These are phyloP conservation scores for Wickerhamiella siamensis DNA, from an alignment of 805 yeast genomes.

Conservation along the genomic window DNA sequence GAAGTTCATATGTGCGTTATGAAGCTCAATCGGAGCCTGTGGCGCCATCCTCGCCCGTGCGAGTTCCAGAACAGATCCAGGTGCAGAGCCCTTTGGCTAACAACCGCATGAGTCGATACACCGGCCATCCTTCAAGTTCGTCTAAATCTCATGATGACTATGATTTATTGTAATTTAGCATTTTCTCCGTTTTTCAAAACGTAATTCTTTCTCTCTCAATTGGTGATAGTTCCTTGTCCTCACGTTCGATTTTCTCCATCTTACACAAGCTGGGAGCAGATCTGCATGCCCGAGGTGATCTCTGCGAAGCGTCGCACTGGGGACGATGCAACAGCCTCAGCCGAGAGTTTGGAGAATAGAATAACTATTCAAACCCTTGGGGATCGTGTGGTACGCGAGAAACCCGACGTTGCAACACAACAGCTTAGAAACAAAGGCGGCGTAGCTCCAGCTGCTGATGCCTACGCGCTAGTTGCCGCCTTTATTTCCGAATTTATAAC, in stretches of 20 bases:
- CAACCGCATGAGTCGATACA: not conserved
- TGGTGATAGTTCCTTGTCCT: no score
- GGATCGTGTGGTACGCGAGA: conserved; percentile 23
- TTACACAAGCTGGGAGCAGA: no score
- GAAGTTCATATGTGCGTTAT: not conserved
- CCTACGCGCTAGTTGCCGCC: conserved; percentile 29
- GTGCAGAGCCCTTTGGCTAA: not conserved
- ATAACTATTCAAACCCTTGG: conserved; percentile 60
- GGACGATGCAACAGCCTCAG: not conserved
- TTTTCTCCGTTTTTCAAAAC: not conserved
- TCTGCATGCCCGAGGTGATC: not conserved
- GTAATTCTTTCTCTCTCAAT: not conserved
- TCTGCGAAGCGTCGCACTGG: not conserved
- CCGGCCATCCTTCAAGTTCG: not conserved
- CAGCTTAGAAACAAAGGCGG: not conserved
- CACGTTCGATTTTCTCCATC: no score
- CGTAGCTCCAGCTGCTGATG: not conserved
- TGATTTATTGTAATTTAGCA: not conserved
- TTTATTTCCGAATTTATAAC: conserved; percentile 46
- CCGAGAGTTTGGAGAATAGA: conserved; percentile 29
- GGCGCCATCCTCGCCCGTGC: not conserved
- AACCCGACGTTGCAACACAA: no score
- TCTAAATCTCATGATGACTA: not conserved
- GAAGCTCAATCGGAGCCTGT: not conserved
- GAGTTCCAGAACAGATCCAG: not conserved